Conservation (phyloP, 1,284 basidiomycete genomes). For the Bondarzewia mesenterica region DNA sequence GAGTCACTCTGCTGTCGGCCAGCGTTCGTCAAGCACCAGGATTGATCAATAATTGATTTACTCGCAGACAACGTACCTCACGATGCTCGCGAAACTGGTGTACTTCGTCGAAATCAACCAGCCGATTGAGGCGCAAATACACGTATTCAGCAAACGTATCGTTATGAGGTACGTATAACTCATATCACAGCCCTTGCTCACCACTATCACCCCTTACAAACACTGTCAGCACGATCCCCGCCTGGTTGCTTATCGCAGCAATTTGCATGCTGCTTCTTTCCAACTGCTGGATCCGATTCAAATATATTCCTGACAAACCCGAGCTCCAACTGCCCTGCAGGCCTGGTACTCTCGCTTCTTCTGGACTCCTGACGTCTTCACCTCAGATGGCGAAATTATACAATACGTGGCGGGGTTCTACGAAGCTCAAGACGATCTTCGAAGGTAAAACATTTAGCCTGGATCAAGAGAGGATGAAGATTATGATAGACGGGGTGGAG, state of each 20-base stretch:
- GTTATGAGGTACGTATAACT: conserved; percentile 36
- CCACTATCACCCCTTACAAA: neutral
- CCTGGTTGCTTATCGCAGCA: conserved; percentile 33
- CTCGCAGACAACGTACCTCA: conserved; percentile 36
- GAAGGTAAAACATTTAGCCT: neutral
- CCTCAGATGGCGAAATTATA: conserved; percentile 39
- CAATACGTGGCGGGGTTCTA: neutral
- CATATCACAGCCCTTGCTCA: neutral
- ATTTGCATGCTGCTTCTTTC: conserved; percentile 35
- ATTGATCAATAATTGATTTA: neutral
- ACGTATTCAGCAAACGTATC: conserved; percentile 34
- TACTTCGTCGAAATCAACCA: conserved; percentile 35
- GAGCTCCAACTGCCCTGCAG: conserved; percentile 37
- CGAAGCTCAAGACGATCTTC: neutral
- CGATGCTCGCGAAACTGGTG: conserved; percentile 38
- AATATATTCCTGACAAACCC: conserved; percentile 33
- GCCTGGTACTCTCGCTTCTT: conserved; percentile 46
- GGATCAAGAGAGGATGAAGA: no score
- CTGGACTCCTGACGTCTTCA: conserved; percentile 41
- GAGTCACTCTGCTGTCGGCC: conserved; percentile 14
- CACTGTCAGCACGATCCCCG: conserved; percentile 28
- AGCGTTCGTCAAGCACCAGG: no score
- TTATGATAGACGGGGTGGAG: no score
- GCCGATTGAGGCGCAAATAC: conserved; percentile 30
- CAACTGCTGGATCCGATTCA: conserved; percentile 35